Conservation (phyloP, 1,139 yeast genomes). For the Fermentozyma sake region DNA sequence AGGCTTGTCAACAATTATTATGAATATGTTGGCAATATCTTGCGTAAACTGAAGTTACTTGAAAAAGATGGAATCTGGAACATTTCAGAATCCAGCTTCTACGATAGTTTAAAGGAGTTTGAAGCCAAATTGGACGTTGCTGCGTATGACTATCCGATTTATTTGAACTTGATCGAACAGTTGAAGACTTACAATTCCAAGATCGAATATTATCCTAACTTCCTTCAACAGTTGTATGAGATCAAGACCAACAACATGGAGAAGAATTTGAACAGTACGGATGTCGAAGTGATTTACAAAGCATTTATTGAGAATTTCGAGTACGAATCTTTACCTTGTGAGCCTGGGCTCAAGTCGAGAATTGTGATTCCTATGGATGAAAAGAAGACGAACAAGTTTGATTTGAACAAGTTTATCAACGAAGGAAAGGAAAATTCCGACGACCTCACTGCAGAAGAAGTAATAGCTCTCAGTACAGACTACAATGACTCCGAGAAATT, state of each 20-base stretch:
- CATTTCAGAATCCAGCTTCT: constrained; percentile 12
- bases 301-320: constrained; percentile 17
- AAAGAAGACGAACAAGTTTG: constrained; percentile 13
- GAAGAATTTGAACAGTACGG: constrained; percentile 6
- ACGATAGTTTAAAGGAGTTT: constrained; percentile 9
- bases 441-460: constrained; percentile 1
- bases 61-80: constrained; percentile 13
- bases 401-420: constrained; percentile 20
- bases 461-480: constrained; percentile 3
- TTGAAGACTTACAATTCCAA: constrained; percentile 14
- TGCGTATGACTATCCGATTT: constrained; percentile 11
- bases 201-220: constrained; percentile 20
- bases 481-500: constrained; percentile 23
- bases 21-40: constrained; percentile 11
- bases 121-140: constrained; percentile 6
- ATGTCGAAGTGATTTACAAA: constrained; percentile 16
- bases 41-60: constrained; percentile 9
- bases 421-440: constrained; percentile 1
- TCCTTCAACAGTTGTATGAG: constrained; percentile 18
- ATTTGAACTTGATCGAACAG: constrained; percentile 10
- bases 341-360: constrained; percentile 2
- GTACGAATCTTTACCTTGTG: too few species aligned
- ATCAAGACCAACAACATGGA: constrained; percentile 8
- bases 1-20: constrained; percentile 11
- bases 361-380: constrained; percentile 8